Conservation (phyloP, 371 early-diverging fungal species). For the Massospora cicadina region DNA sequence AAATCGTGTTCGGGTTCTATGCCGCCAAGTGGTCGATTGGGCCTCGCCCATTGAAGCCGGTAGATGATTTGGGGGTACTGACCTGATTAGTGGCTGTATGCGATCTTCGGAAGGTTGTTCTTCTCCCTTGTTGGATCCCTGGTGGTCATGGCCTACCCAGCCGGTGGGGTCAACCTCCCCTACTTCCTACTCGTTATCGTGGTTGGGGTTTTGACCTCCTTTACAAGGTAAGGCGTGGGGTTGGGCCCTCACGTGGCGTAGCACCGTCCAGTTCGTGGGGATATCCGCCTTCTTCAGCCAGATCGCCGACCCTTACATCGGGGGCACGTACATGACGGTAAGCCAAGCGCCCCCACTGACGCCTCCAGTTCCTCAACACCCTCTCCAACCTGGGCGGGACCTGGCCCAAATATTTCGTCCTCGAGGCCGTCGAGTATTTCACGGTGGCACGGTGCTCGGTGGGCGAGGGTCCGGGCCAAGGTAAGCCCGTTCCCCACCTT, state of each 20-base stretch:
- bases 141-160: conserved; percentile 60
- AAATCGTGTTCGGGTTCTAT: conserved; percentile 90
- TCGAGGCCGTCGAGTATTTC: conserved; percentile 83
- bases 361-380: conserved; percentile 64
- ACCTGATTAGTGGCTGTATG: conserved; percentile 67
- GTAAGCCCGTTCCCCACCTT: conserved; percentile 15
- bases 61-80: conserved; percentile 36
- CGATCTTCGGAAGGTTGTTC: conserved; percentile 65
- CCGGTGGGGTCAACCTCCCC: conserved; percentile 34
- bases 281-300: conserved; percentile 85
- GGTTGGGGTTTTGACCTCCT: conserved; percentile 65
- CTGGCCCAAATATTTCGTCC: conserved; percentile 88
- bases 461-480: conserved; percentile 18
- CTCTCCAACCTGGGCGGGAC: conserved; percentile 94
- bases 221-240: conserved; percentile 28
- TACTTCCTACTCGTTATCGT: conserved; percentile 71
- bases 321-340: conserved; percentile 95
- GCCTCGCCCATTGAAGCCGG: conserved; percentile 61
- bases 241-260: conserved; percentile 13
- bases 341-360: conserved; percentile 12
- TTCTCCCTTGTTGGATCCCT: conserved; percentile 69
- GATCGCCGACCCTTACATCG: conserved; percentile 92
- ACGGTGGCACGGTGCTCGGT: conserved; percentile 50
- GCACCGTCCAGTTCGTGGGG: conserved; percentile 90
- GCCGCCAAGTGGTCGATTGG: conserved; percentile 91